Percentiles rank a stretch among this genome's conserved stretches.
Evolutionary conservation across 352 stramenopile genomes (phyloP).

Genomic region (Pythium rishiriense): DNA sequence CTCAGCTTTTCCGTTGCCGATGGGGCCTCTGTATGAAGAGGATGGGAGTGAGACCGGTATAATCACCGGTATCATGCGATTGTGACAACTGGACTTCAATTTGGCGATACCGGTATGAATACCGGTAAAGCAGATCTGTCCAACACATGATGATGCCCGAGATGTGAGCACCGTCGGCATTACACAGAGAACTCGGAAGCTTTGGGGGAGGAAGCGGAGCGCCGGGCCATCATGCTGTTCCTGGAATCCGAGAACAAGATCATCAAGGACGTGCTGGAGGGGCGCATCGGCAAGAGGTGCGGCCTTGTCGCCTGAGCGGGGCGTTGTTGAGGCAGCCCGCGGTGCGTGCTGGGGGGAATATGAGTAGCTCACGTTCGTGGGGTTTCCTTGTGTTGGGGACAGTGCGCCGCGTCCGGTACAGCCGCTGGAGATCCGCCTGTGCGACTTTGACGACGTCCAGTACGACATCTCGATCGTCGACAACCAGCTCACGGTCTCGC

Average conservation of each 20-base stretch:
- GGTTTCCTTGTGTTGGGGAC: background rate
- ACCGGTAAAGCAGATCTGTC: conserved; percentile 30
- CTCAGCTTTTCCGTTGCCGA: background rate
- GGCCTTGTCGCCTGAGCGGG: conserved; percentile 21
- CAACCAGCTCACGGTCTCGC: conserved; percentile 66
- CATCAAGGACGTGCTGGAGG: conserved; percentile 80
- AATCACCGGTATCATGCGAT: conserved; percentile 7
- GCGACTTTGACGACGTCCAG: conserved; percentile 88
- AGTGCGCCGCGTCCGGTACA: conserved; percentile 78
- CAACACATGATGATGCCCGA: conserved; percentile 21
- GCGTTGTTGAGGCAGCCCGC: too few relatives aligned
- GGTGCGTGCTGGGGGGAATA: background rate
- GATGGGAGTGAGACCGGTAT: conserved; percentile 17
- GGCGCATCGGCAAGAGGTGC: conserved; percentile 68
- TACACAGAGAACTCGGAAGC: too few relatives aligned
- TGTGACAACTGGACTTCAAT: conserved; percentile 27
- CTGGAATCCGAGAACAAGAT: conserved; percentile 89
- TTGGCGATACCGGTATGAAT: conserved; percentile 20
- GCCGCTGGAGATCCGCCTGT: conserved; percentile 75
- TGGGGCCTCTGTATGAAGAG: background rate
- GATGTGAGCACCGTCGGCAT: too few relatives aligned
- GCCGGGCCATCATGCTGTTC: conserved; percentile 70
- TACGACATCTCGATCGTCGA: conserved; percentile 79
- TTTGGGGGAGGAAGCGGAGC: too few relatives aligned
- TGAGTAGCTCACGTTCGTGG: conserved; percentile 2